Conservation (phyloP, 345 rosid genomes). For the Arabis hirsuta region DNA sequence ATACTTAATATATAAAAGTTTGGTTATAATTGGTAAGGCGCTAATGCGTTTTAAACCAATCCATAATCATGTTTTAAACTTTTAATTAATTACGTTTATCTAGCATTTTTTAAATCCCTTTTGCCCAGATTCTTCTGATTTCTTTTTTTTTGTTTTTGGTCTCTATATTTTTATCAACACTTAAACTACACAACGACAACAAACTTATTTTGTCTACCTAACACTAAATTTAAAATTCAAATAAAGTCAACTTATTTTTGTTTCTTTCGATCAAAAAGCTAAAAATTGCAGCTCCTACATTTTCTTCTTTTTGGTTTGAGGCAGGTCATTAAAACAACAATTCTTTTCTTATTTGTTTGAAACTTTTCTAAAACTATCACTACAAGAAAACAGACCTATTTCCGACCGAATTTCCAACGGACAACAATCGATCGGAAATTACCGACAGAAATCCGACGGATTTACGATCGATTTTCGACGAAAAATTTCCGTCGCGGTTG, state of each 20-base stretch:
- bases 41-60: neutral
- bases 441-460: too few relatives aligned
- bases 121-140: slow-evolving; percentile 3
- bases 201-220: slow-evolving; percentile 28
- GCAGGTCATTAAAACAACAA: too few relatives aligned
- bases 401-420: too few relatives aligned
- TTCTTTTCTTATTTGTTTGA: neutral
- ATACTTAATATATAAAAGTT: neutral
- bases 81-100: too few relatives aligned
- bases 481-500: too few relatives aligned
- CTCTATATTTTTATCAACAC: neutral
- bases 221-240: slow-evolving; percentile 12
- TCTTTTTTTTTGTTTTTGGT: neutral
- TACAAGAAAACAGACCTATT: too few relatives aligned
- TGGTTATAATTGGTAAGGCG: neutral
- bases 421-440: too few relatives aligned
- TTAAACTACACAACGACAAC: slow-evolving; percentile 7
- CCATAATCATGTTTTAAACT: neutral
- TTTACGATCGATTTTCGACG: too few relatives aligned
- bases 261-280: neutral
- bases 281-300: slow-evolving; percentile 21
- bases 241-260: slow-evolving; percentile 19
- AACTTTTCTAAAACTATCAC: slow-evolving; percentile 9
- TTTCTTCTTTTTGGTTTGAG: too few relatives aligned
- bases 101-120: neutral